Base-by-base conservation (phyloP, 768 basidiomycete genomes). In the Phlebiopsis flavidoalba region DNA sequence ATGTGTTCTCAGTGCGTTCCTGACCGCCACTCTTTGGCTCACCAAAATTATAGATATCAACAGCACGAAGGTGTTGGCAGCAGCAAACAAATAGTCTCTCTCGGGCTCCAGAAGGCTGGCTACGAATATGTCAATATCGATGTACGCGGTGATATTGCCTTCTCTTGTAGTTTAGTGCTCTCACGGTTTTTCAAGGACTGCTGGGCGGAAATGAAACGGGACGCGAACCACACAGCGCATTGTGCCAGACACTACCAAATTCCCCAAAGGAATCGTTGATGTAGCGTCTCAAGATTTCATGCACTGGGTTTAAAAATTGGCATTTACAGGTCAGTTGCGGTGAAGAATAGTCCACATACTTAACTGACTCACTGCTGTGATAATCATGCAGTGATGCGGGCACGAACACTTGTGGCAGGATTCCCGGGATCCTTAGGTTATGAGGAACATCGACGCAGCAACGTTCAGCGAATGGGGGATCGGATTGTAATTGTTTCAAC, bases 341-440 rank as follows among this genome's bases (percentile, higher is more conserved):
- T 19, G 54, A 40, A 59, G 24, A 36, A 56, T 49, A 22, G 14
- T 40, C 3, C 3, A 31, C 35, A 17, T 43, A 46, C 6, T 26
- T 12, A 31, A 51, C n/a, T n/a, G n/a, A n/a, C 67, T 84, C 12
- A 81, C 33, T 33, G 4, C 7, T 19, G 11, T 31, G 43, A 48
- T 83, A 5, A 17, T 21, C 5, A 83, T 86, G 86, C 61, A 82
- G 85, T 59, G 84, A 86, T 64, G 77, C 86, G 0, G 85, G 85
- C 19, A 86, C 84, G 83, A 83, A 79, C 63, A 87, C 85, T 26
- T 87, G 86, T 64, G 77, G n/a, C 80, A 48, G 61, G 79, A 7
- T 87, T 85, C 65, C 86, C 85, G 33, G 85, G 86, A 17, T 86
- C 85, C 8, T 86, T 77, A 67, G 73, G 80, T 14, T 72, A 73